Conservation (phyloP, 208 protist species). For the Borovskyia barvae region DNA sequence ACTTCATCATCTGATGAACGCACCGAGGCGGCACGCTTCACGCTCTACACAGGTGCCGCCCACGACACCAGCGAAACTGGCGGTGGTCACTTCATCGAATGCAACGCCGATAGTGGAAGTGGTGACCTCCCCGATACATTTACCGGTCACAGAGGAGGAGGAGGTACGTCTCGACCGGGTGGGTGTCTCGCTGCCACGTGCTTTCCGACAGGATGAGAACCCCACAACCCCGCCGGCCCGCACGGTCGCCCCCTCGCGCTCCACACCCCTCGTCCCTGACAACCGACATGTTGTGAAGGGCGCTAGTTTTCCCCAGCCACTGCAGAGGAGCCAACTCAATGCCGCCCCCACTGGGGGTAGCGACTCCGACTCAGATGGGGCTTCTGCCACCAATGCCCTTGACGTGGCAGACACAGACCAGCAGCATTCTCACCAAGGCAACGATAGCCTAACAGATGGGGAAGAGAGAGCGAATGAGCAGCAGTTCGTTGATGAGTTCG, state of each 20-base stretch:
- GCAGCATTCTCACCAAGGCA: not conserved
- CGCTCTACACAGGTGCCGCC: not conserved
- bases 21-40: not conserved
- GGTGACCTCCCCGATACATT: constrained; percentile 1
- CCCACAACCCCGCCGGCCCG: too few relatives aligned
- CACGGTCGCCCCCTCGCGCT: not conserved
- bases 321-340: constrained; percentile 37
- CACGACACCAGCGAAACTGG: not conserved
- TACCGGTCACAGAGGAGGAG: not conserved
- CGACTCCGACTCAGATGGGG: constrained; percentile 47
- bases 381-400: not conserved
- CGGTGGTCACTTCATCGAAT: not conserved
- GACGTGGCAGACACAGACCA: constrained; percentile 3
- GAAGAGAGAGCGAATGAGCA: constrained; percentile 59
- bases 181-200: too few relatives aligned
- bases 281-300: constrained; percentile 17
- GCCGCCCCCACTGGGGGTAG: constrained; percentile 47
- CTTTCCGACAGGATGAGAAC: too few relatives aligned
- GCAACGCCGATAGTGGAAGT: not conserved
- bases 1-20: not conserved
- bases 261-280: constrained; percentile 14
- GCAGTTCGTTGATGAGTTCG: constrained; percentile 88
- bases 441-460: constrained; percentile 16
- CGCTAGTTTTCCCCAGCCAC: constrained; percentile 17
- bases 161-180: not conserved